A percentile compares a stretch with the other conserved stretches of the same genome.
Conservation (phyloP, 208 protist genomes). For the Trypanosoma cruzi region DNA sequence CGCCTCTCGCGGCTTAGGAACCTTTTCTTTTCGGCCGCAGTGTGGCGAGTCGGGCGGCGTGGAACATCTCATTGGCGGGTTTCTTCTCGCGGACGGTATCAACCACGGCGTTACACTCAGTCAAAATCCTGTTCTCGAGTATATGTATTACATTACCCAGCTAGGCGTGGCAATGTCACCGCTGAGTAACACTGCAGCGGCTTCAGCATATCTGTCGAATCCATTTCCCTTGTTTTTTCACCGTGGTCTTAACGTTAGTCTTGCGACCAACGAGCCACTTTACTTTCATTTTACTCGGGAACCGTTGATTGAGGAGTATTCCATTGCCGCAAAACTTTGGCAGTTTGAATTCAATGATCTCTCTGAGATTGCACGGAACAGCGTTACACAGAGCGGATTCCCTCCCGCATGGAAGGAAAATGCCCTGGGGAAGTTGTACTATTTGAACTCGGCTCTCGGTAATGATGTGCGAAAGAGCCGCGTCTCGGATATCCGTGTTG, state of each 20-base stretch:
- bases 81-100: conserved; percentile 95
- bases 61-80: conserved; percentile 94
- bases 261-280: conserved; percentile 98
- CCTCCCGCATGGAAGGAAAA: conserved; percentile 92
- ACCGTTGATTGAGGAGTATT: conserved; percentile 99
- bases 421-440: conserved; percentile 94
- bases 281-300: conserved; percentile 95
- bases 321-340: conserved; percentile 97
- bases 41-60: conserved; percentile 94
- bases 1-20: conserved; percentile 73
- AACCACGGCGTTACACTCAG: conserved; percentile 97
- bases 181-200: conserved; percentile 98
- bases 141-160: conserved; percentile 98
- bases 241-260: conserved; percentile 96
- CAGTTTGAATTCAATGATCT: conserved; percentile 96
- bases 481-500: conserved; percentile 96
- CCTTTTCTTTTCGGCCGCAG: conserved; percentile 96
- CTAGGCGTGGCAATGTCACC: conserved; percentile 98
- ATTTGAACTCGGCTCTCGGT: conserved; percentile 81
- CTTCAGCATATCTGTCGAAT: conserved; percentile 96
- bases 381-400: conserved; percentile 96
- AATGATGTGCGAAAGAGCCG: conserved; percentile 96
- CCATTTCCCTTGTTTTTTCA: conserved; percentile 97
- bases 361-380: conserved; percentile 98
- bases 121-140: conserved; percentile 96